Conservation (phyloP, 768 basidiomycete species). For the Suillus tomentosus region DNA sequence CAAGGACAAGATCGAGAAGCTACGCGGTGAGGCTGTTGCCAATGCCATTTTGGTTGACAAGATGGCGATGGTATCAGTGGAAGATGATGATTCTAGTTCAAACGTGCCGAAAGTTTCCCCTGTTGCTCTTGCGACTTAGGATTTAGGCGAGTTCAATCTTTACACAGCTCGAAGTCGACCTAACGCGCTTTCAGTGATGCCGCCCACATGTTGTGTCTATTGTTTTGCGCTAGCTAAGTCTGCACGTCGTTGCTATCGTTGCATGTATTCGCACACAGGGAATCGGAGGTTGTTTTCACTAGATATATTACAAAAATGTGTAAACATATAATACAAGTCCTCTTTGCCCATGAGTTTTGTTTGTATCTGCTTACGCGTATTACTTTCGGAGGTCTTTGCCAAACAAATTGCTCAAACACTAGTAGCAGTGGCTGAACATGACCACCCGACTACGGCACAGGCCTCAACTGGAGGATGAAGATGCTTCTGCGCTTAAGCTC, state of each 20-base stretch:
- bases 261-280: slow-evolving; percentile 25
- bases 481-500: slow-evolving; percentile 82
- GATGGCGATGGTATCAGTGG: slow-evolving; percentile 39
- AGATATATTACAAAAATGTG: slow-evolving; percentile 40
- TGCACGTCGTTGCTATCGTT: slow-evolving; percentile 32
- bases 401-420: slow-evolving; percentile 45
- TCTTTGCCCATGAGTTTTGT: slow-evolving; percentile 15
- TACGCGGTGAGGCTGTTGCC: slow-evolving; percentile 37
- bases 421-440: slow-evolving; percentile 41
- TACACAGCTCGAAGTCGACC: slow-evolving; percentile 12
- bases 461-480: slow-evolving; percentile 74
- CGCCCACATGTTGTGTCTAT: slow-evolving; percentile 11
- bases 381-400: slow-evolving; percentile 35
- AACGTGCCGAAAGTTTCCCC: slow-evolving; percentile 18
- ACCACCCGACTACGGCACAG: slow-evolving; percentile 65
- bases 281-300: slow-evolving; percentile 26
- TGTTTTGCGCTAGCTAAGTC: slow-evolving; percentile 26
- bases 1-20: slow-evolving; percentile 34
- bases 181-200: slow-evolving; percentile 14
- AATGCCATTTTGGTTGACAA: slow-evolving; percentile 40
- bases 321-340: slow-evolving; percentile 37
- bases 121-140: slow-evolving; percentile 30
- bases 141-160: slow-evolving; percentile 21
- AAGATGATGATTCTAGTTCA: slow-evolving; percentile 26
- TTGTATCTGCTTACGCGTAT: slow-evolving; percentile 20